Evolutionary conservation across 805 yeast genomes (phyloP).

Genomic region (Sugiyamaella lignohabitans): DNA sequence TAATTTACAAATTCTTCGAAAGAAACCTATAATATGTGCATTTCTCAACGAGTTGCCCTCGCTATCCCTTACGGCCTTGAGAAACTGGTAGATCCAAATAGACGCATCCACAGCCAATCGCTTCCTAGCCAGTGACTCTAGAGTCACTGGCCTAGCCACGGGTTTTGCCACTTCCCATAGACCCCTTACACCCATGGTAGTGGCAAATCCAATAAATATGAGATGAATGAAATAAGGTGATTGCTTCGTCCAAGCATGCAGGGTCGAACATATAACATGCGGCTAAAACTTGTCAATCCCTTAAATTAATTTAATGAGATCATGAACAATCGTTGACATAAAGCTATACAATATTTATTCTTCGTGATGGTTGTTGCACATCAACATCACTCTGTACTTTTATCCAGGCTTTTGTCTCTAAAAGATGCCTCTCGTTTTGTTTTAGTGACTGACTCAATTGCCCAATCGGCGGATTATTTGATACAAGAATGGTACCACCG

Average conservation of each 20-base stretch:
- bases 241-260: background rate
- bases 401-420: conserved; percentile 59
- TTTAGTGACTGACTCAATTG: conserved; percentile 59
- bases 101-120: conserved; percentile 94
- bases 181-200: conserved; percentile 86
- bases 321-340: too few relatives aligned
- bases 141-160: conserved; percentile 79
- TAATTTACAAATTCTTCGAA: conserved; percentile 85
- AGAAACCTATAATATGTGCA: conserved; percentile 93
- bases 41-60: conserved; percentile 71
- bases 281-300: background rate
- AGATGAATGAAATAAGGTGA: background rate
- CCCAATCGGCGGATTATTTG: conserved; percentile 57
- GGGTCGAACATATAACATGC: background rate
- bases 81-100: conserved; percentile 95
- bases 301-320: background rate
- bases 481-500: conserved; percentile 52
- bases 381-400: conserved; percentile 37
- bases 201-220: too few relatives aligned
- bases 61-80: conserved; percentile 86
- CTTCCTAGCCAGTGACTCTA: conserved; percentile 76
- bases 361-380: conserved; percentile 10
- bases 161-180: conserved; percentile 91
- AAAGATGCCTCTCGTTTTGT: conserved; percentile 73
- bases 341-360: too few relatives aligned